These are phyloP conservation scores for Petunia axillaris DNA, from an alignment of 257 asterid genomes.

Conservation along the genomic window DNA sequence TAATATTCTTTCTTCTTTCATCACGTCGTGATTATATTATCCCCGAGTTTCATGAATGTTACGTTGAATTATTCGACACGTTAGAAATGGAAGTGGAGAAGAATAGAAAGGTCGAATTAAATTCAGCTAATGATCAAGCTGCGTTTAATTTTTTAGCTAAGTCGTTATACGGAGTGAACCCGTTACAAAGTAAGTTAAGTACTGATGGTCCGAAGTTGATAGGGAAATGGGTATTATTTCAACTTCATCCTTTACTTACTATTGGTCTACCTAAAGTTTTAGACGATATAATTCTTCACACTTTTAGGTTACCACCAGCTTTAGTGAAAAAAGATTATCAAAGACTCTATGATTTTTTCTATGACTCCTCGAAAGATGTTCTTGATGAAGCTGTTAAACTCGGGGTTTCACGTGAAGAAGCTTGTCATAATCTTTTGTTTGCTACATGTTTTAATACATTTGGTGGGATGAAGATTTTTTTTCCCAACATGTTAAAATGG, in stretches of 20 bases:
- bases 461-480: constrained; percentile 82
- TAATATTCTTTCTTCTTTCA: constrained; percentile 1
- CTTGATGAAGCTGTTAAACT: constrained; percentile 61
- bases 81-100: constrained; percentile 35
- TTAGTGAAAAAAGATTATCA: constrained; percentile 36
- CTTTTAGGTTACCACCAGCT: constrained; percentile 35
- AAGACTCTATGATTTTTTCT: constrained; percentile 62
- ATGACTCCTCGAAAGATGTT: constrained; percentile 41
- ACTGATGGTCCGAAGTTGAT: constrained; percentile 19
- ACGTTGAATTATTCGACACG: constrained; percentile 22
- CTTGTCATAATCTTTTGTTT: constrained; percentile 71
- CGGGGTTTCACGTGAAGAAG: constrained; percentile 69
- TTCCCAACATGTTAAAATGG: constrained; percentile 72
- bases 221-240: constrained; percentile 39
- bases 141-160: constrained; percentile 42
- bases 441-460: constrained; percentile 82
- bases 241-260: constrained; percentile 39
- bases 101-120: constrained; percentile 26
- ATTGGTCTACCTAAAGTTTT: constrained; percentile 41
- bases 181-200: constrained; percentile 34
- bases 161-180: constrained; percentile 32
- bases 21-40: constrained; percentile 27
- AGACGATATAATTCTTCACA: constrained; percentile 43
- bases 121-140: constrained; percentile 33
- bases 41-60: constrained; percentile 33